Evolutionary conservation across 768 basidiomycete genomes (phyloP).

Genomic region (Pisolithus tinctorius): DNA sequence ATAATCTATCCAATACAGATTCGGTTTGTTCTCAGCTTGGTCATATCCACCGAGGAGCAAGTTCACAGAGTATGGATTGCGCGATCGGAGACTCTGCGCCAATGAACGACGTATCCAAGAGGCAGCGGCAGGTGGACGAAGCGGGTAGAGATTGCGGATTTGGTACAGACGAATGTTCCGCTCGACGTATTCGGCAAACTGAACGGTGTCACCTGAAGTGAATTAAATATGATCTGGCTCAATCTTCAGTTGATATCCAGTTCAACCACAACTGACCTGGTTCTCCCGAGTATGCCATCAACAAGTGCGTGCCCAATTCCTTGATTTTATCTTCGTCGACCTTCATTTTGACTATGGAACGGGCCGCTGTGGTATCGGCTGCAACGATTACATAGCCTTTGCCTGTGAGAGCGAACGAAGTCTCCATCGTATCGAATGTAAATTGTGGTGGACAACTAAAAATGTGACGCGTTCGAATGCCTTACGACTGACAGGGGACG

Average conservation of each 20-base stretch:
- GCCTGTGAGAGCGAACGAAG: conserved; percentile 84
- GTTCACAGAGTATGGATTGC: conserved; percentile 86
- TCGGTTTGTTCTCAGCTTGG: conserved; percentile 60
- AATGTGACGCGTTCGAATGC: conserved; percentile 1
- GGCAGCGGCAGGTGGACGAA: conserved; percentile 86
- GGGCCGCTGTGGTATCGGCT: conserved; percentile 80
- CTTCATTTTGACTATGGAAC: conserved; percentile 98
- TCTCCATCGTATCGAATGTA: conserved; percentile 59
- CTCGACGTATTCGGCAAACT: conserved; percentile 95
- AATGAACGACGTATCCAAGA: conserved; percentile 92
- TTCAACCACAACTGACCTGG: conserved; percentile 51
- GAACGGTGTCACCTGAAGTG: conserved; percentile 79
- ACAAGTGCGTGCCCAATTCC: conserved; percentile 78
- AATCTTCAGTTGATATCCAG: too few species aligned
- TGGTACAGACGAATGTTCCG: conserved; percentile 95
- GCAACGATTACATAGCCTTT: conserved; percentile 93
- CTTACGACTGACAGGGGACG: conserved; percentile 22
- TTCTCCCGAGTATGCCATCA: conserved; percentile 95
- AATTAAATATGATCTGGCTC: not conserved
- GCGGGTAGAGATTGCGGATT: conserved; percentile 86
- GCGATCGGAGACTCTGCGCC: conserved; percentile 83
- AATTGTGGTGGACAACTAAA: conserved; percentile 8
- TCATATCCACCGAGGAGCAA: conserved; percentile 92
- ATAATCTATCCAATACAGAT: conserved; percentile 95
- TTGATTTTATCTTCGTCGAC: conserved; percentile 96